A percentile compares a stretch with the other conserved stretches of the same genome.
phyloP scores from a whole-genome alignment of 1,139 yeast genomes.

The Blastobotrys arbuscula region DNA sequence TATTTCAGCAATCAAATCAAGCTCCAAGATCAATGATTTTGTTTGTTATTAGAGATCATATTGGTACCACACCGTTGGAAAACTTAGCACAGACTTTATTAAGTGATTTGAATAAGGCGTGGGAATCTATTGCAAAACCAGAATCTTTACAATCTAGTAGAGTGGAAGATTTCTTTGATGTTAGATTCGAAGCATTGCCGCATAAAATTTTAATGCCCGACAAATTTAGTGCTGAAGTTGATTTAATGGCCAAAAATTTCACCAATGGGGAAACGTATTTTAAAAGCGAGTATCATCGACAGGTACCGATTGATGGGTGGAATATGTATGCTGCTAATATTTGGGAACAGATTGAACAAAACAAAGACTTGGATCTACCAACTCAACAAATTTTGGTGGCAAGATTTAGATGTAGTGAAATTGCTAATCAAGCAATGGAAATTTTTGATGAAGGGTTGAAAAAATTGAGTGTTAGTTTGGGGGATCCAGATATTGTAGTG shows the following conservation, averaged over 20 bases:
- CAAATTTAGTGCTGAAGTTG: constrained; percentile 61
- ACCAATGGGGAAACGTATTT: constrained; percentile 41
- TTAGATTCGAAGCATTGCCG: constrained; percentile 73
- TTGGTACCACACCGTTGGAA: constrained; percentile 78
- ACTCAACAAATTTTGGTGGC: constrained; percentile 95
- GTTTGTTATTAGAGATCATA: constrained; percentile 88
- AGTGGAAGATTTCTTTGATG: constrained; percentile 75
- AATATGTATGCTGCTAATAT: constrained; percentile 82
- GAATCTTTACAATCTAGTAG: constrained; percentile 41
- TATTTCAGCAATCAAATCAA: constrained; percentile 48
- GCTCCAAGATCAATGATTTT: constrained; percentile 62
- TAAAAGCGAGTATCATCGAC: constrained; percentile 70
- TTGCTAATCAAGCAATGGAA: constrained; percentile 48
- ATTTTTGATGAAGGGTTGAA: constrained; percentile 36
- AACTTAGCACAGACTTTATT: constrained; percentile 64
- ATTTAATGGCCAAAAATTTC: constrained; percentile 56
- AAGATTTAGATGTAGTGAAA: constrained; percentile 90
- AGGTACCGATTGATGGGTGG: constrained; percentile 95
- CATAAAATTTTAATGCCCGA: constrained; percentile 82
- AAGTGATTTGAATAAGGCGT: constrained; percentile 66
- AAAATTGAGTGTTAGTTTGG: constrained; percentile 27
- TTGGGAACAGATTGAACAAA: constrained; percentile 90
- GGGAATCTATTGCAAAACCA: constrained; percentile 77
- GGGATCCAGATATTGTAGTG: constrained; percentile 22
- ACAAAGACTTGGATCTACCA: constrained; percentile 91